Percentiles rank a stretch among this genome's conserved stretches.
Evolutionary conservation across 495 filamentous ascomycete species (phyloP).

Genomic region (Cenococcum geophilum): DNA sequence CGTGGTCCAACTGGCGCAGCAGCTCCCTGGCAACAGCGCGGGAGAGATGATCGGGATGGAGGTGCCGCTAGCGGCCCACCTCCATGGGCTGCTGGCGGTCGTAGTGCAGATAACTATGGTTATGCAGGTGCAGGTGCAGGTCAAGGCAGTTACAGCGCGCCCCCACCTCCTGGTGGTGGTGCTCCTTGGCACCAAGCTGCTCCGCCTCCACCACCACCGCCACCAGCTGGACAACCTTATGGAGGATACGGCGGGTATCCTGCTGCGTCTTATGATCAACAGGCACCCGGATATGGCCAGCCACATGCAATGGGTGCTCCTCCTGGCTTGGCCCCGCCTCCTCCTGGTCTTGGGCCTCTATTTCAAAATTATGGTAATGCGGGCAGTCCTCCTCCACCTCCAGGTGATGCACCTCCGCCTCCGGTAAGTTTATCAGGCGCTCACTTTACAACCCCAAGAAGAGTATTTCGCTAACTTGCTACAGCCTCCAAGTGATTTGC

Average conservation of each 20-base stretch:
- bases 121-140: conserved; percentile 11
- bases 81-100: conserved; percentile 29
- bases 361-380: conserved; percentile 61
- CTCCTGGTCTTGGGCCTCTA: conserved; percentile 62
- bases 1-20: conserved; percentile 79
- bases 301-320: conserved; percentile 36
- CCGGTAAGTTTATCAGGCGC: conserved; percentile 29
- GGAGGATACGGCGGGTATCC: conserved; percentile 15
- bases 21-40: conserved; percentile 62
- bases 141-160: conserved; percentile 13
- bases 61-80: conserved; percentile 35
- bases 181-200: conserved; percentile 25
- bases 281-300: conserved; percentile 34
- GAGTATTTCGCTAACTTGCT: conserved; percentile 5
- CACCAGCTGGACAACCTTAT: conserved; percentile 3
- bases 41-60: conserved; percentile 22
- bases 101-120: conserved; percentile 12
- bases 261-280: conserved; percentile 13
- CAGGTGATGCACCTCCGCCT: conserved; percentile 59
- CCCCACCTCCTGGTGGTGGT: conserved; percentile 17
- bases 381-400: conserved; percentile 33
- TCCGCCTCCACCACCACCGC: conserved; percentile 8
- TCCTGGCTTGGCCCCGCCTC: conserved; percentile 48
- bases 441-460: conserved; percentile 1
- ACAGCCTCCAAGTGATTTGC: conserved; percentile 63